Conservation (phyloP, 495 filamentous ascomycete genomes). For the Trichoderma erinaceum region DNA sequence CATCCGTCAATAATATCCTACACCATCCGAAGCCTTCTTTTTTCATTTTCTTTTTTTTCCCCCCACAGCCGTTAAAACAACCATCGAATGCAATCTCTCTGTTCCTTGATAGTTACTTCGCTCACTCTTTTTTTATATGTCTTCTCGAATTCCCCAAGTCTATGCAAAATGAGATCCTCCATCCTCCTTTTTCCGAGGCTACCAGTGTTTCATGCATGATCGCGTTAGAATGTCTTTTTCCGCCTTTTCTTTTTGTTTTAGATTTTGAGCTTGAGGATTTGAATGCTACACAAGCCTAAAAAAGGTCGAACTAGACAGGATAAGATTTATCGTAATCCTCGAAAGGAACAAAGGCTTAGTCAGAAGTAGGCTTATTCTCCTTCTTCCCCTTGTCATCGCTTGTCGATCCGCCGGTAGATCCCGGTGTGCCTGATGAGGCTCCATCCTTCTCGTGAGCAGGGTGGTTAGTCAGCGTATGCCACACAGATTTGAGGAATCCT, state of each 20-base stretch:
- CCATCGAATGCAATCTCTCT: background rate
- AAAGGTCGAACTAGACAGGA: background rate
- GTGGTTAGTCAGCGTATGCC: conserved; percentile 80
- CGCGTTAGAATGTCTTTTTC: background rate
- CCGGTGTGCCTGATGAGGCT: conserved; percentile 17
- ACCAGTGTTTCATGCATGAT: background rate
- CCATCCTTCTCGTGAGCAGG: conserved; percentile 44
- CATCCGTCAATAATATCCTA: background rate
- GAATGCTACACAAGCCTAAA: background rate
- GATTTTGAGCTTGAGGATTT: background rate
- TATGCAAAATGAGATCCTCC: background rate
- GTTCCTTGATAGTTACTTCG: no score
- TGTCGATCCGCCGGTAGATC: conserved; percentile 32
- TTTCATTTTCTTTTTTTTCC: background rate
- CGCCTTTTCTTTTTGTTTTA: background rate
- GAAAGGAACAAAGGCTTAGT: background rate
- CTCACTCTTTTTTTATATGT: background rate
- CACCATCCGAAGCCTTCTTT: background rate
- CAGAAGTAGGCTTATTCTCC: background rate
- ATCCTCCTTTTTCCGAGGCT: background rate
- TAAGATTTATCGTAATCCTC: background rate
- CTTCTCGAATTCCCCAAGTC: background rate
- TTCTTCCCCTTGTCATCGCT: conserved; percentile 24
- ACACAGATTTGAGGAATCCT: conserved; percentile 81
- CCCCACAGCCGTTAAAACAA: background rate